Evolutionary conservation across 176 grass and related monocot genomes (phyloP).

Genomic region (Poa annua): DNA sequence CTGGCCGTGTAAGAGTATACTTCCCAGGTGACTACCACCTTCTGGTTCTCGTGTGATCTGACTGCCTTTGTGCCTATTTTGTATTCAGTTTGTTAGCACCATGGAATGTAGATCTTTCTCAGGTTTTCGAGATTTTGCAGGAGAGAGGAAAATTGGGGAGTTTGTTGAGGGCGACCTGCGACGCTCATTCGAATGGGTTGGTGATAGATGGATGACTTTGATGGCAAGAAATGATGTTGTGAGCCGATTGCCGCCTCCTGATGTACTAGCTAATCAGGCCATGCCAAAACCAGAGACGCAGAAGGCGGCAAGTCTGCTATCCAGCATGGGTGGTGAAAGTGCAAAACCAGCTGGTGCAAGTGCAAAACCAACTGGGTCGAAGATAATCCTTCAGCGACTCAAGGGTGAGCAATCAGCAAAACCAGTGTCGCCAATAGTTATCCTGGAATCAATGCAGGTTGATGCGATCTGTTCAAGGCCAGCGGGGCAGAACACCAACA

Average conservation of each 20-base stretch:
- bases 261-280: neutral
- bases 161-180: constrained; percentile 40
- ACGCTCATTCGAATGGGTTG: constrained; percentile 59
- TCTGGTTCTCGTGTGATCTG: neutral
- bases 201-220: constrained; percentile 46
- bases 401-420: neutral
- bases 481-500: neutral
- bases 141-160: constrained; percentile 46
- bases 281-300: neutral
- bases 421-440: neutral
- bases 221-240: constrained; percentile 48
- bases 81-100: neutral
- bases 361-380: neutral
- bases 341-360: neutral
- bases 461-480: neutral
- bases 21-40: constrained; percentile 59
- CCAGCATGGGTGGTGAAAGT: neutral
- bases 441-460: neutral
- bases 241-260: neutral
- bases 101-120: neutral
- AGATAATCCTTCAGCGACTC: neutral
- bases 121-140: constrained; percentile 28
- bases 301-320: neutral
- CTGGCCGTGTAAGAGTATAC: constrained; percentile 40
- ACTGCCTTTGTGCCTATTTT: neutral